These are phyloP conservation scores for Durusdinium trenchii DNA, from an alignment of 73 alveolate species.

Conservation along the genomic window DNA sequence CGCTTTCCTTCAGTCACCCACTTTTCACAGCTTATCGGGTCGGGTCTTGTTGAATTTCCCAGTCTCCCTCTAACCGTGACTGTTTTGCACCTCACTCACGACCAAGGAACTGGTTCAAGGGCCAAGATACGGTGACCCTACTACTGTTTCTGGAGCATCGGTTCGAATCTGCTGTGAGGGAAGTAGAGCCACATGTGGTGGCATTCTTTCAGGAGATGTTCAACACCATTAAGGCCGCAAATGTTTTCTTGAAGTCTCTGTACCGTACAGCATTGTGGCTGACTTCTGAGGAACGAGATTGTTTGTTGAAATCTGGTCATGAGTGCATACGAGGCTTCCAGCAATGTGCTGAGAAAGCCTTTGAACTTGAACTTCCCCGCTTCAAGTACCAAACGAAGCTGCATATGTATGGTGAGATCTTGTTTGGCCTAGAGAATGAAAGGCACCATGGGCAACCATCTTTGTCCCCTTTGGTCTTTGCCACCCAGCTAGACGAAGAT, in stretches of 20 bases:
- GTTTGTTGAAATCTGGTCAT: neutral
- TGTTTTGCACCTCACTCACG: no score
- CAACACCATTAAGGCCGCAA: neutral
- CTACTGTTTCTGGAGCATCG: neutral
- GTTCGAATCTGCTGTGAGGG: neutral
- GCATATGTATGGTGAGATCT: neutral
- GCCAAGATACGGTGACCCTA: neutral
- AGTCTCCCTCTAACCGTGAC: no score
- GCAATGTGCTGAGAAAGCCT: neutral
- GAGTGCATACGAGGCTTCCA: neutral
- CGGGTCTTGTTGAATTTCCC: neutral
- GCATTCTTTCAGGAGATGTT: neutral
- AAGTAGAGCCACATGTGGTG: neutral
- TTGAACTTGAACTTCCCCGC: neutral
- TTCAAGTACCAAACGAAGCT: neutral
- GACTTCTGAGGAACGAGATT: neutral
- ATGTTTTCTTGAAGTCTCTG: neutral
- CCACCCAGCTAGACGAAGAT: slow-evolving; percentile 52
- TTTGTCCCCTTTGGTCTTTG: neutral
- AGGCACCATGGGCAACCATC: no score
- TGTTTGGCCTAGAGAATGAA: neutral
- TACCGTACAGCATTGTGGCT: neutral
- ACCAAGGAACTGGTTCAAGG: slow-evolving; percentile 26
- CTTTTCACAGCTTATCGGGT: no score
- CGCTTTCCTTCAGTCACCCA: neutral